Percentiles rank a stretch among this genome's conserved stretches.
These are phyloP conservation scores for Globisporangium viniferum DNA, from an alignment of 352 stramenopile species.

Conservation along the genomic window DNA sequence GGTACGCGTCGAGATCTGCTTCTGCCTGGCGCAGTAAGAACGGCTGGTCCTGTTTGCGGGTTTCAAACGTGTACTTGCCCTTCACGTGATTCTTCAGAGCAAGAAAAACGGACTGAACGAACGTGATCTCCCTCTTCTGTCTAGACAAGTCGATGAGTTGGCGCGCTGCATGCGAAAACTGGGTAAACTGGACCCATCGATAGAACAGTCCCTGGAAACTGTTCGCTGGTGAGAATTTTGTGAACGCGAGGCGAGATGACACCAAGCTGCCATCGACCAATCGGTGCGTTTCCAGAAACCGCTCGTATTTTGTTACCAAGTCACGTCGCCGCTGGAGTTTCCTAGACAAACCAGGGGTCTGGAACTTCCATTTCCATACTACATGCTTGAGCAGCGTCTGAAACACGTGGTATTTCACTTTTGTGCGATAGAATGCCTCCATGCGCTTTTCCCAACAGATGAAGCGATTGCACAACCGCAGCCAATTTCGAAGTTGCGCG, in stretches of 20 bases:
- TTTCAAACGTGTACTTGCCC: slow-evolving; percentile 36
- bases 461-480: slow-evolving; percentile 54
- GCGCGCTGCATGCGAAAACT: slow-evolving; percentile 27
- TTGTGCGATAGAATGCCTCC: slow-evolving; percentile 29
- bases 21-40: slow-evolving; percentile 42
- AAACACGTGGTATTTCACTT: slow-evolving; percentile 43
- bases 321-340: slow-evolving; percentile 33
- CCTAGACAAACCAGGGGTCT: slow-evolving; percentile 33
- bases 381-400: slow-evolving; percentile 38
- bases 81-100: slow-evolving; percentile 41
- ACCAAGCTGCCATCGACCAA: slow-evolving; percentile 33
- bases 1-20: slow-evolving; percentile 44
- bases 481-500: slow-evolving; percentile 55
- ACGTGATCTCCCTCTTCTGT: slow-evolving; percentile 34
- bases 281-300: slow-evolving; percentile 23
- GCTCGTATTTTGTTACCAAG: slow-evolving; percentile 41
- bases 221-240: slow-evolving; percentile 45
- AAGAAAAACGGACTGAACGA: slow-evolving; percentile 37
- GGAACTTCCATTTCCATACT: slow-evolving; percentile 52
- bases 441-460: slow-evolving; percentile 52
- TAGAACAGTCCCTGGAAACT: slow-evolving; percentile 44
- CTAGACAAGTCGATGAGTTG: slow-evolving; percentile 22
- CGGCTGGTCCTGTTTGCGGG: slow-evolving; percentile 20
- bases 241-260: slow-evolving; percentile 31
- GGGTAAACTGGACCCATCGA: slow-evolving; percentile 56